phyloP scores from a whole-genome alignment of 331 rosid genomes.

The Quercus phellos region DNA sequence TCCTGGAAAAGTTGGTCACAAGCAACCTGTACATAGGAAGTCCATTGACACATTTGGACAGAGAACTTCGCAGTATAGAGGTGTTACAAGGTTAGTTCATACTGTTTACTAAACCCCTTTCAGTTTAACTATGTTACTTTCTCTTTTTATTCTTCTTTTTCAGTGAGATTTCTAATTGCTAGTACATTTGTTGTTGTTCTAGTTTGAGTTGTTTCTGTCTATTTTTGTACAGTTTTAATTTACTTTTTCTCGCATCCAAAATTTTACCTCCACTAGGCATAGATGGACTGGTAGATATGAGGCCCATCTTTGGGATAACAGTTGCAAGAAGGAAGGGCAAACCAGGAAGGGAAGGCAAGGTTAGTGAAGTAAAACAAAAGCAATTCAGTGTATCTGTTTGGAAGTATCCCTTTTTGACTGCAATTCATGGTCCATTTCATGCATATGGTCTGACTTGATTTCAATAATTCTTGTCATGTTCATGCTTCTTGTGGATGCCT shows the following conservation, averaged over 20 bases:
- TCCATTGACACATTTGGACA: constrained; percentile 96
- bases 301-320: constrained; percentile 99
- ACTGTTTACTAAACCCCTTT: not conserved
- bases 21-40: constrained; percentile 88
- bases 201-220: not conserved
- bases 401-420: constrained; percentile 4
- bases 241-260: not conserved
- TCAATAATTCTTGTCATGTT: constrained; percentile 38
- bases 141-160: not conserved
- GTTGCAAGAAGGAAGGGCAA: constrained; percentile 98
- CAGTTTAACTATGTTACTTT: not conserved
- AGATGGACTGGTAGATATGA: constrained; percentile 99
- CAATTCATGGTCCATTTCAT: constrained; percentile 18
- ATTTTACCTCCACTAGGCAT: constrained; percentile 38
- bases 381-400: constrained; percentile 1
- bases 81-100: constrained; percentile 71
- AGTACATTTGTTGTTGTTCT: not conserved
- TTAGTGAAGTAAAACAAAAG: constrained; percentile 23
- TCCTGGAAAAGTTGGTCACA: constrained; percentile 50
- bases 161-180: not conserved
- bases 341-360: constrained; percentile 99
- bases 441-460: constrained; percentile 20
- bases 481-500: constrained; percentile 27
- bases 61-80: constrained; percentile 92
- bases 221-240: not conserved